Evolutionary conservation across 768 basidiomycete genomes (phyloP), one percentile per base, ranked within the genome.

Genomic region (Amanita inopinata): DNA sequence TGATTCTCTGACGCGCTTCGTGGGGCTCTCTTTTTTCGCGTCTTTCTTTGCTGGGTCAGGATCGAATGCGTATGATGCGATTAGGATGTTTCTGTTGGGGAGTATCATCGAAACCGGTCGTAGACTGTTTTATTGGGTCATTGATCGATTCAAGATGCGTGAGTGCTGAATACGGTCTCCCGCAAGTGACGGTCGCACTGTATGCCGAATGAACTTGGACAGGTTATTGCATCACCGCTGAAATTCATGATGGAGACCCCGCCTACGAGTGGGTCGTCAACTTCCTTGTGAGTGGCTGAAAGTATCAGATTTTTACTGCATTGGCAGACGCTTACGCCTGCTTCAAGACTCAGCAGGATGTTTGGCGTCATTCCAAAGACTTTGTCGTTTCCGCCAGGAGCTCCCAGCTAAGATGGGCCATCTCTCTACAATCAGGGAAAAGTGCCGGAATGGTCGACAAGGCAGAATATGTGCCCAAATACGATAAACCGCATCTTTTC

Each of bases 241-340:
- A 63, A 24, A 71, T 74, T 45, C 53, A 56, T n/a, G 59, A 70
- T 47, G 66, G 68, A 8, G 71, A 73, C 46, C 69, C 66, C 0
- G 59, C 68, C 1, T 73, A 70, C 45, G 71, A 73, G 38, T 74
- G 71, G 71, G 58, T 74, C 4, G 50, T 69, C 1, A 53, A 63
- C 6, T 67, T 69, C 41, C 50, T 74, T 38, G 70, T 71, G 34
- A 40, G 61, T 50, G n/a, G n/a, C n/a, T 19, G 8, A 15, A 19
- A 5, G 15, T 28, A 22, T 22, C 20, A 37, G 10, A 6, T 19
- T 14, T 32, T 15, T 33, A n/a, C n/a, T n/a, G n/a, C 2, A 14
- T 22, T 24, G 22, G 17, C 33, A 36, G 37, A 46, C 11, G 9
- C 0, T 14, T 11, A 11, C 12, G 42, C 5, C 22, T n/a, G n/a